phyloP scores from a whole-genome alignment of 441 rosid species.

The Melastoma candidum region DNA sequence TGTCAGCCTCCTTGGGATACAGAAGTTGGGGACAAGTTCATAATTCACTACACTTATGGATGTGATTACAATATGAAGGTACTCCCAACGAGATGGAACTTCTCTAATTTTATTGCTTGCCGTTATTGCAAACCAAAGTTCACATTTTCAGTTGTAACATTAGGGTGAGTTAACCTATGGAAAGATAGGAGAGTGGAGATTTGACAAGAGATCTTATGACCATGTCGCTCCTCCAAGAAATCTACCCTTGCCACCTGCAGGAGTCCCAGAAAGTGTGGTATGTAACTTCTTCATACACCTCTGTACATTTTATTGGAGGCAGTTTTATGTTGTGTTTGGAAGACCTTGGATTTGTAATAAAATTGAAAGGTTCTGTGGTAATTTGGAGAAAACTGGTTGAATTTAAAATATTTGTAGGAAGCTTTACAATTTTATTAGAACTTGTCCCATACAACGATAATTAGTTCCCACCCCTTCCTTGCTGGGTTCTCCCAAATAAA shows the following conservation, averaged over 20 bases:
- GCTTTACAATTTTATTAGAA: too few relatives aligned
- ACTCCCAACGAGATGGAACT: conserved; percentile 3
- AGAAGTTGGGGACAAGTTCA: conserved; percentile 65
- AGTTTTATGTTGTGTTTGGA: too few relatives aligned
- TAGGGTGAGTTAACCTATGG: conserved; percentile 90
- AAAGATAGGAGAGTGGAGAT: conserved; percentile 91
- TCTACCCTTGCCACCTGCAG: conserved; percentile 85
- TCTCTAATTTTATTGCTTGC: too few relatives aligned
- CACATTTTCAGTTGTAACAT: conserved; percentile 7
- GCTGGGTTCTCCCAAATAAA: too few relatives aligned
- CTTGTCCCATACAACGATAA: too few relatives aligned
- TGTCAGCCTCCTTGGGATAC: conserved; percentile 97
- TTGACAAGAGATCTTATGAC: conserved; percentile 82
- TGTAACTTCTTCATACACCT: conserved; percentile 10
- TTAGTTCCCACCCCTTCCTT: too few relatives aligned
- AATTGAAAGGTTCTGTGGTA: too few relatives aligned
- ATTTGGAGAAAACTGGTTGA: too few relatives aligned
- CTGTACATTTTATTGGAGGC: too few relatives aligned
- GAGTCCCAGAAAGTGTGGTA: conserved; percentile 97
- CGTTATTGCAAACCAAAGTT: neutral
- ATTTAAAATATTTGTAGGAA: too few relatives aligned
- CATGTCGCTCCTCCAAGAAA: conserved; percentile 59
- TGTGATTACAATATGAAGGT: conserved; percentile 92
- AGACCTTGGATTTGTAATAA: too few relatives aligned
- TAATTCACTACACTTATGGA: conserved; percentile 91